Base-by-base conservation (phyloP, 495 filamentous ascomycete genomes). In the Neurospora sp. region DNA sequence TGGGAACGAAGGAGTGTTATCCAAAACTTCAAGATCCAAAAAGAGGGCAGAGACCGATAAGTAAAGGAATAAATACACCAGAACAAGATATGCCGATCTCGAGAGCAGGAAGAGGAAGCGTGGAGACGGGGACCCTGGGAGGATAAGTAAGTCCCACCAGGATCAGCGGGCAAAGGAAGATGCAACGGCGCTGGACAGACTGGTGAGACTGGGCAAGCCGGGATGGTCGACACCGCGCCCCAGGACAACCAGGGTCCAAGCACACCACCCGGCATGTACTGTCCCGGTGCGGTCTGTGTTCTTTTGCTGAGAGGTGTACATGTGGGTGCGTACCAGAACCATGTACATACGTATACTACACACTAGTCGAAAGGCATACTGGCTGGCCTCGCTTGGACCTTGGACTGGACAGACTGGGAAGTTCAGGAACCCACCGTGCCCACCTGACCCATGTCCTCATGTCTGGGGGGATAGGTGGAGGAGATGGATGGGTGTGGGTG, bases 71-170 rank as follows among this genome's bases (percentile, higher is more conserved):
- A 83, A 85, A 83, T 79, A 83, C 82, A 84, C 81, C 81, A 76
- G 80, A 80, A 81, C 82, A 85, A 78, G 81, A 81, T 84, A 81
- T 83, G 82, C 83, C 84, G 83, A 84, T 84, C 81, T 82, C 79
- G 73, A 79, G 80, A 79, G 77, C 74, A 77, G 77, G 81, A 80
- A 69, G 75, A 81, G 79, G 75, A 80, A 80, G 75, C 76, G 78
- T 80, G 73, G 78, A 77, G 81, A 81, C 79, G 81, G 84, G 82
- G 82, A 80, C 83, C 84, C 80, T 79, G 77, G 79, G 78, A 80
- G 83, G 82, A 85, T 84, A 84, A 83, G 84, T 85, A 85, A 81
- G 80, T 80, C 79, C 77, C 74, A 76, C 78, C 74, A 70, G 80
- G 80, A 80, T 82, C 78, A 81, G 80, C n/a, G n/a, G n/a, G n/a